These are phyloP conservation scores for Vanilla planifolia DNA, from an alignment of 106 monocot species.

Conservation along the genomic window DNA sequence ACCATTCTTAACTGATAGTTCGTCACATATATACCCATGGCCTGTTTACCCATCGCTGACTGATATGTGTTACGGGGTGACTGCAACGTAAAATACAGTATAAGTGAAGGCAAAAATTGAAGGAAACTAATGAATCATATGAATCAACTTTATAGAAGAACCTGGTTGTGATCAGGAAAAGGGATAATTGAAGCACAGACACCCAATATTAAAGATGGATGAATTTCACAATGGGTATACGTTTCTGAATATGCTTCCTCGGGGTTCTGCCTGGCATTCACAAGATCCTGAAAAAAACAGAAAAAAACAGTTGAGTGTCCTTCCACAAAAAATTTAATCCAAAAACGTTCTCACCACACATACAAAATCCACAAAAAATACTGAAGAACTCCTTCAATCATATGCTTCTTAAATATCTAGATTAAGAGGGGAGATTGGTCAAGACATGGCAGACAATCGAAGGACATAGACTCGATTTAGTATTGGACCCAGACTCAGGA, in stretches of 20 bases:
- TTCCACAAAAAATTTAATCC: no score
- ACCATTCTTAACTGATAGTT: constrained; percentile 98
- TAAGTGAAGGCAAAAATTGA: background rate
- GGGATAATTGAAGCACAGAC: constrained; percentile 99
- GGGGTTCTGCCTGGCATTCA: constrained; percentile 83
- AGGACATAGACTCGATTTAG: no score
- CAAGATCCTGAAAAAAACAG: constrained; percentile 70
- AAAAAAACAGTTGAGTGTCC: no score
- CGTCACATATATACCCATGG: constrained; percentile 98
- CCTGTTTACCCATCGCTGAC: constrained; percentile 99
- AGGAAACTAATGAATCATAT: background rate
- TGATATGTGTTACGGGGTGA: constrained; percentile 99
- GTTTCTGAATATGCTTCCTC: constrained; percentile 88
- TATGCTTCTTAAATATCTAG: no score
- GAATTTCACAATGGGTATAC: constrained; percentile 99
- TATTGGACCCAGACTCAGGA: no score
- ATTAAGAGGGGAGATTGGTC: no score
- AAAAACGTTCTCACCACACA: no score
- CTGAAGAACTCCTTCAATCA: no score
- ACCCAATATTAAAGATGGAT: constrained; percentile 94
- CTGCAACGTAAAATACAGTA: constrained; percentile 28
- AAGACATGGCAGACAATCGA: no score
- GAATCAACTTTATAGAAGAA: constrained; percentile 9
- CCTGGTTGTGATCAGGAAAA: constrained; percentile 99
- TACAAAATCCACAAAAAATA: no score